Conservation (phyloP, 257 asterid species). For the Solanum chmielewskii region DNA sequence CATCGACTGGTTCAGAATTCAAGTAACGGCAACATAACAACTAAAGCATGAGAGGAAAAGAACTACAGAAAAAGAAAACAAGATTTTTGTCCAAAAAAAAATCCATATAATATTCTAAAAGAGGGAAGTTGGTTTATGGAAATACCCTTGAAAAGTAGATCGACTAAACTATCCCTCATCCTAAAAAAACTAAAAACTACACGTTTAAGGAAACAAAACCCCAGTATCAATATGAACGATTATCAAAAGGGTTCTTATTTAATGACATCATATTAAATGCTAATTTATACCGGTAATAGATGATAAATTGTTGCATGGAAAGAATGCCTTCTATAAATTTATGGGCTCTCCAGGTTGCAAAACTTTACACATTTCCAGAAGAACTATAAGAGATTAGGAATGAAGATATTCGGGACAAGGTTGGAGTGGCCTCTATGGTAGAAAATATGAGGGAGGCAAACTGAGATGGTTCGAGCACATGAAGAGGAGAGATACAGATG, state of each 20-base stretch:
- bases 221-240: neutral
- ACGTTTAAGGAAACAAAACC: neutral
- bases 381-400: neutral
- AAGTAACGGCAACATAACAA: neutral
- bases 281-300: neutral
- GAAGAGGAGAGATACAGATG: neutral
- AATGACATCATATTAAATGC: neutral
- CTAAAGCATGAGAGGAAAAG: neutral
- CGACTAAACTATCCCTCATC: neutral
- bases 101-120: neutral
- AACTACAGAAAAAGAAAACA: neutral
- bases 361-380: neutral
- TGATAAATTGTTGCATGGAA: neutral
- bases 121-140: neutral
- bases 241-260: neutral
- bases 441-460: neutral
- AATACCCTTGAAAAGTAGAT: neutral
- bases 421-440: neutral
- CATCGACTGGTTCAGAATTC: neutral
- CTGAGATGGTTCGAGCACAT: neutral
- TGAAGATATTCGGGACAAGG: neutral
- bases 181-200: neutral
- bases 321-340: neutral
- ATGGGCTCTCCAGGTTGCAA: neutral
- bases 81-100: neutral